Evolutionary conservation across 2,329 filamentous ascomycete genomes (phyloP).

Genomic region (Chaetomiaceae sp.): DNA sequence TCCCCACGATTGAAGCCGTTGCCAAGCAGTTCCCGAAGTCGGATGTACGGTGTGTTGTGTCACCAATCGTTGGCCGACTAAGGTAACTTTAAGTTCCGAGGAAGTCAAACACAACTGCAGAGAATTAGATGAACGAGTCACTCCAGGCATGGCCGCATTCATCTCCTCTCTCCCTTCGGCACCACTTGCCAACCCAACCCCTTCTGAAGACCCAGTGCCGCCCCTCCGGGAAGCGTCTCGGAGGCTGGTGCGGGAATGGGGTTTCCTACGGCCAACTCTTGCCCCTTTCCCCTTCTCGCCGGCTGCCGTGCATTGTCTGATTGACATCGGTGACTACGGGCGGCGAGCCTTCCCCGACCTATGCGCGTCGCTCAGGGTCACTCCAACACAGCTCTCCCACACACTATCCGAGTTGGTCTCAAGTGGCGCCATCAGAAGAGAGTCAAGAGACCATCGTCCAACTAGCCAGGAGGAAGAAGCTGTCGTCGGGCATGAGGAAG

Average conservation of each 20-base stretch:
- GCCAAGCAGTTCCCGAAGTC: background rate
- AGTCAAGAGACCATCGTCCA: too few relatives aligned
- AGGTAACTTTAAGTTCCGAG: too few relatives aligned
- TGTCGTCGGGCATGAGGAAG: background rate
- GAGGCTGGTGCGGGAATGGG: conserved; percentile 28
- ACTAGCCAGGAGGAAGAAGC: background rate
- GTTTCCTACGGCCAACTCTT: conserved; percentile 25
- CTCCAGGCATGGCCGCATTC: background rate
- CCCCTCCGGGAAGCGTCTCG: conserved; percentile 26
- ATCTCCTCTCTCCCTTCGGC: background rate
- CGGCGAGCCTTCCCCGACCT: conserved; percentile 17
- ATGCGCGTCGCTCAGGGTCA: conserved; percentile 21
- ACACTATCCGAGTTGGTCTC: conserved; percentile 5
- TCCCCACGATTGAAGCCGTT: background rate
- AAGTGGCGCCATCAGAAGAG: conserved; percentile 15
- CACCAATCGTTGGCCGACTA: too few relatives aligned
- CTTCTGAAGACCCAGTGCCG: background rate
- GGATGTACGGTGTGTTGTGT: background rate
- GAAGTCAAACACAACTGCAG: too few relatives aligned
- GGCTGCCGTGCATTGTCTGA: conserved; percentile 23
- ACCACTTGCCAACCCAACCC: background rate
- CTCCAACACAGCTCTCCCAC: conserved; percentile 11
- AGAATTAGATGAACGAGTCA: too few relatives aligned
- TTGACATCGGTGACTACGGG: conserved; percentile 26
- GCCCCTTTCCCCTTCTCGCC: conserved; percentile 22